A percentile compares a stretch with the other conserved stretches of the same genome.
Evolutionary conservation across 2,329 filamentous ascomycete genomes (phyloP).

Genomic region (Ophiognomonia clavigignenti-juglandacearum): DNA sequence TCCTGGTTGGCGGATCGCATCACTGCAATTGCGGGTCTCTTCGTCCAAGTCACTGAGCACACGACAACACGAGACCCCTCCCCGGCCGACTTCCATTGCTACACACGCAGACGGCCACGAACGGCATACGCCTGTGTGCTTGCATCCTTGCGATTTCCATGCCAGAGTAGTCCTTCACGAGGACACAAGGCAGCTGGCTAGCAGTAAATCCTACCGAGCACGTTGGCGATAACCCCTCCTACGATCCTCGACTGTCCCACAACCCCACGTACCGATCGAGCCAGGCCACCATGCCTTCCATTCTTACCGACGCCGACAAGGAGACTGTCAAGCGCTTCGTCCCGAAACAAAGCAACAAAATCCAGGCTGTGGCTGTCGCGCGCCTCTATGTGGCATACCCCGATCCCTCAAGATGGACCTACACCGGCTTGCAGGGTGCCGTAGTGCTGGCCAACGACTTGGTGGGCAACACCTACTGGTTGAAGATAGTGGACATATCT

Average conservation of each 20-base stretch:
- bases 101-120: no score
- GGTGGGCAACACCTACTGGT: slow-evolving; percentile 92
- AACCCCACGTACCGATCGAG: slow-evolving; percentile 16
- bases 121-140: neutral
- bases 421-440: slow-evolving; percentile 89
- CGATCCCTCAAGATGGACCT: slow-evolving; percentile 81
- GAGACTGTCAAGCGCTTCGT: slow-evolving; percentile 92
- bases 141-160: slow-evolving; percentile 2
- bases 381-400: slow-evolving; percentile 92
- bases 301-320: slow-evolving; percentile 90
- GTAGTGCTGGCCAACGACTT: slow-evolving; percentile 88
- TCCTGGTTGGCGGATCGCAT: slow-evolving; percentile 2
- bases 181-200: neutral
- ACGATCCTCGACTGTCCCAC: slow-evolving; percentile 7
- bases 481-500: slow-evolving; percentile 96
- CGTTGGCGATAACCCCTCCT: neutral
- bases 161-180: neutral
- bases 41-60: neutral
- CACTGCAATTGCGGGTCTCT: slow-evolving; percentile 5
- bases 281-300: slow-evolving; percentile 48
- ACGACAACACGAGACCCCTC: no score
- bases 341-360: slow-evolving; percentile 94
- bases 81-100: no score
- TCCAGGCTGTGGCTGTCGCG: slow-evolving; percentile 90
- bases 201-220: slow-evolving; percentile 1